These are phyloP conservation scores for Oleoguttula mirabilis DNA, from an alignment of 495 filamentous ascomycete species.

Conservation along the genomic window DNA sequence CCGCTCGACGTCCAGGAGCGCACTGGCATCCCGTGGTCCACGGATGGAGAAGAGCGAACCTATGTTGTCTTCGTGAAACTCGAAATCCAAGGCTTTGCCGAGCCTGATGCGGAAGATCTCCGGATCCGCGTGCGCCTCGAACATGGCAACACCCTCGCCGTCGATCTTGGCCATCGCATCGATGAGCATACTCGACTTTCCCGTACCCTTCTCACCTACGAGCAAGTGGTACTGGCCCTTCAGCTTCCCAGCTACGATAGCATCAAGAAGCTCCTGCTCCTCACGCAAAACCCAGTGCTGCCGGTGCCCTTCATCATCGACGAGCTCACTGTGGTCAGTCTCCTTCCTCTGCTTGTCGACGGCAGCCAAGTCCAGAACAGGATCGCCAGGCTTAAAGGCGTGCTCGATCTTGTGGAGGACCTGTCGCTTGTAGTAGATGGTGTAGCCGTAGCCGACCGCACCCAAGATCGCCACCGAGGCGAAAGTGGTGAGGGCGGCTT, in stretches of 20 bases:
- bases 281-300: slow-evolving; percentile 71
- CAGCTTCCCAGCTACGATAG: slow-evolving; percentile 56
- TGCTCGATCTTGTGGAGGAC: slow-evolving; percentile 83
- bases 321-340: slow-evolving; percentile 4
- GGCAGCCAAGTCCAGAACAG: slow-evolving; percentile 80
- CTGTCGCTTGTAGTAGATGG: slow-evolving; percentile 75
- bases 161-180: slow-evolving; percentile 85
- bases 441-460: slow-evolving; percentile 73
- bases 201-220: slow-evolving; percentile 93
- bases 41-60: slow-evolving; percentile 88
- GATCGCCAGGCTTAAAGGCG: slow-evolving; percentile 88
- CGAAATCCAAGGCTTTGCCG: slow-evolving; percentile 87
- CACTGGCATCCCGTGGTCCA: slow-evolving; percentile 80
- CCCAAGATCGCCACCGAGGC: slow-evolving; percentile 77
- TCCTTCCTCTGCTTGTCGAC: slow-evolving; percentile 35
- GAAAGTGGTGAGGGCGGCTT: slow-evolving; percentile 72
- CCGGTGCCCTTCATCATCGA: slow-evolving; percentile 37
- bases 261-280: slow-evolving; percentile 69
- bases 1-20: slow-evolving; percentile 85
- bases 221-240: slow-evolving; percentile 80
- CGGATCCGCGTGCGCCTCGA: slow-evolving; percentile 87
- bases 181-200: slow-evolving; percentile 90
- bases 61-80: slow-evolving; percentile 87
- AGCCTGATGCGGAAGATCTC: slow-evolving; percentile 90
- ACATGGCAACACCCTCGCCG: slow-evolving; percentile 78